Percentiles rank a stretch among this genome's conserved stretches.
Evolutionary conservation across 345 rosid genomes (phyloP).

Genomic region (Brassica napus): DNA sequence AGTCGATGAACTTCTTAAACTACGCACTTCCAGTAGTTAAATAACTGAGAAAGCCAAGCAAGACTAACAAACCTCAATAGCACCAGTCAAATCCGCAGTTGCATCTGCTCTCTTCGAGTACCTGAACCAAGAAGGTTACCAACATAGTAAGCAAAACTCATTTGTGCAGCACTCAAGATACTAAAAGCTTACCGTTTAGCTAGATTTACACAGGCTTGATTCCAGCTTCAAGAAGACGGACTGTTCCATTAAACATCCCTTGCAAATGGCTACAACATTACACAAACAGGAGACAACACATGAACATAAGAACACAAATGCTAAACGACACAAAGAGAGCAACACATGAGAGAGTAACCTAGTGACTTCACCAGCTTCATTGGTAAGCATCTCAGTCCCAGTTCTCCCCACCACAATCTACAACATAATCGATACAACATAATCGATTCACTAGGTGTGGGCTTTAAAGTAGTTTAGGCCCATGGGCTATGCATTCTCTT

Average conservation of each 20-base stretch:
- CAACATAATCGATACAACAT: too few relatives aligned
- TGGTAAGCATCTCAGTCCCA: constrained; percentile 90
- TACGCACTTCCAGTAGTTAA: not conserved
- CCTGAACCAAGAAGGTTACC: constrained; percentile 43
- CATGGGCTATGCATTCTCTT: not conserved
- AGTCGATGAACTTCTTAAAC: constrained; percentile 64
- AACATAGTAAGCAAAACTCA: not conserved
- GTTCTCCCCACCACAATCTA: constrained; percentile 93
- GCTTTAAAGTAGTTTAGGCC: not conserved
- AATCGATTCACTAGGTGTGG: not conserved
- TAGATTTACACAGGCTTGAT: constrained; percentile 83
- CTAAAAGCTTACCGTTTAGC: constrained; percentile 78
- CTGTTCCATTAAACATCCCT: constrained; percentile 91
- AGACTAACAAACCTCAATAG: constrained; percentile 58
- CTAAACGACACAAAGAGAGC: not conserved
- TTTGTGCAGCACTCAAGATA: not conserved
- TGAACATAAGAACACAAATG: not conserved
- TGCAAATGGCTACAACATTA: constrained; percentile 65
- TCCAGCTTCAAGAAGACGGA: constrained; percentile 94
- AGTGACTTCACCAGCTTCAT: constrained; percentile 97
- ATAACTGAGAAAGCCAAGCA: not conserved
- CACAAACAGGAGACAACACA: not conserved
- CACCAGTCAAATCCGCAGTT: constrained; percentile 60
- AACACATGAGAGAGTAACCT: constrained; percentile 45
- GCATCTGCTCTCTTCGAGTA: constrained; percentile 83